Evolutionary conservation across 1,139 yeast species (phyloP).

Genomic region (Yamadazyma conglobata): DNA sequence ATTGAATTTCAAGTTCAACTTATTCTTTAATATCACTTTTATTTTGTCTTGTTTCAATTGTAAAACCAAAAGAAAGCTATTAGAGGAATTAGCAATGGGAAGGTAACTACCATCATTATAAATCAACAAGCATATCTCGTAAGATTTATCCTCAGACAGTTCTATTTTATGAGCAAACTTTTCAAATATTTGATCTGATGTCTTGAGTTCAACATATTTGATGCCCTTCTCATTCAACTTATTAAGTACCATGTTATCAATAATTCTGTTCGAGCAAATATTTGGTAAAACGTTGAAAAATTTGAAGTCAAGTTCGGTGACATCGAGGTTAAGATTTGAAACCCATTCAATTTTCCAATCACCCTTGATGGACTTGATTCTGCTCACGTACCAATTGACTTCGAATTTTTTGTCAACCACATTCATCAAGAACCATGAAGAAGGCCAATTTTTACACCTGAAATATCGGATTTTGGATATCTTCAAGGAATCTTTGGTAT

Average conservation of each 20-base stretch:
- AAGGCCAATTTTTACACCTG: constrained; percentile 67
- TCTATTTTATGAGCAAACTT: constrained; percentile 4
- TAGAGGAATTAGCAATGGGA: constrained; percentile 35
- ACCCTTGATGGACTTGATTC: constrained; percentile 56
- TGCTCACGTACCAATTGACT: constrained; percentile 62
- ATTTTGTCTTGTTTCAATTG: constrained; percentile 20
- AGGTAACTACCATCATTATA: constrained; percentile 32
- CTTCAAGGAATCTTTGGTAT: background rate
- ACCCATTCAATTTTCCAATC: constrained; percentile 63
- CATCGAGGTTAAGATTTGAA: constrained; percentile 22
- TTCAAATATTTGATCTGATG: constrained; percentile 2
- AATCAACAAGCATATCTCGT: constrained; percentile 30
- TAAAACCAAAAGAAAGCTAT: constrained; percentile 33
- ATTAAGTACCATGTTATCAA: constrained; percentile 61
- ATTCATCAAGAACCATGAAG: constrained; percentile 62
- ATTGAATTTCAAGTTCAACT: constrained; percentile 24
- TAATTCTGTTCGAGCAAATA: constrained; percentile 54
- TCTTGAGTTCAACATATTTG: constrained; percentile 26
- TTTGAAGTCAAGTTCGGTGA: constrained; percentile 22
- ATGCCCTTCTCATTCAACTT: constrained; percentile 49
- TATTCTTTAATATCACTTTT: constrained; percentile 9
- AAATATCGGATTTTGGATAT: constrained; percentile 43
- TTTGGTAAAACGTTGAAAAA: constrained; percentile 50
- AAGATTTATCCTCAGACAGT: constrained; percentile 1
- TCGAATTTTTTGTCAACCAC: constrained; percentile 42